Percentiles rank a stretch among this genome's conserved stretches.
phyloP scores from a whole-genome alignment of 2,329 filamentous ascomycete genomes.

The Albifimbria verrucaria region DNA sequence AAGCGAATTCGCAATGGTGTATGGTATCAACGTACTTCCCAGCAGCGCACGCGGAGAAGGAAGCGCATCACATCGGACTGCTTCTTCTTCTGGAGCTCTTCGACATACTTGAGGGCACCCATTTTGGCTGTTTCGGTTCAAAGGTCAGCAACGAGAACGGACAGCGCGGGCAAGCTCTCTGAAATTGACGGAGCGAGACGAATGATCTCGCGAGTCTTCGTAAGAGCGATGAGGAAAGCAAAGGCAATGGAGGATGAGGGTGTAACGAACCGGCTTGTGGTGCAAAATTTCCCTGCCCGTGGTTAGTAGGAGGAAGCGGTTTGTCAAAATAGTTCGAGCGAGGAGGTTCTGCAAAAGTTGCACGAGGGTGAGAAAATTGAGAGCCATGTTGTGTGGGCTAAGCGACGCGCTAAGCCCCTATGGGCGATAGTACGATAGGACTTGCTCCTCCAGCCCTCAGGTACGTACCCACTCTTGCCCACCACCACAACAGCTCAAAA shows the following conservation, averaged over 20 bases:
- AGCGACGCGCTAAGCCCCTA: slow-evolving; percentile 28
- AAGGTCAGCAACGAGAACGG: slow-evolving; percentile 19
- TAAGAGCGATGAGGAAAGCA: neutral
- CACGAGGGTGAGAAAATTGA: slow-evolving; percentile 34
- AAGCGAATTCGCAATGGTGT: slow-evolving; percentile 18
- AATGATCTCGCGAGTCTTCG: neutral
- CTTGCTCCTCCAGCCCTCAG: slow-evolving; percentile 23
- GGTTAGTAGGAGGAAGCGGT: slow-evolving; percentile 32
- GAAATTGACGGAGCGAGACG: neutral
- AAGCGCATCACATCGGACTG: slow-evolving; percentile 99
- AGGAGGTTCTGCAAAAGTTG: slow-evolving; percentile 14
- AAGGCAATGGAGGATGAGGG: slow-evolving; percentile 4
- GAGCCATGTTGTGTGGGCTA: slow-evolving; percentile 33
- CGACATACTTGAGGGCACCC: slow-evolving; percentile 99
- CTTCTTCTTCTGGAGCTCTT: slow-evolving; percentile 99
- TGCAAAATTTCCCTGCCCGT: slow-evolving; percentile 30
- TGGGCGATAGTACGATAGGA: slow-evolving; percentile 21
- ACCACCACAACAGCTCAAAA: too few species aligned
- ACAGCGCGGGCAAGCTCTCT: neutral
- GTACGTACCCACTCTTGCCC: too few species aligned
- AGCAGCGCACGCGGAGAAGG: slow-evolving; percentile 99
- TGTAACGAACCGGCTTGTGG: slow-evolving; percentile 33
- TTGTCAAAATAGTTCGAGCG: slow-evolving; percentile 26
- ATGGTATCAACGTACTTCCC: slow-evolving; percentile 79
- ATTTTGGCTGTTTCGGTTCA: slow-evolving; percentile 61